A percentile compares a stretch with the other conserved stretches of the same genome.
phyloP scores from a whole-genome alignment of 805 yeast species.

The Komagataella phaffii region DNA sequence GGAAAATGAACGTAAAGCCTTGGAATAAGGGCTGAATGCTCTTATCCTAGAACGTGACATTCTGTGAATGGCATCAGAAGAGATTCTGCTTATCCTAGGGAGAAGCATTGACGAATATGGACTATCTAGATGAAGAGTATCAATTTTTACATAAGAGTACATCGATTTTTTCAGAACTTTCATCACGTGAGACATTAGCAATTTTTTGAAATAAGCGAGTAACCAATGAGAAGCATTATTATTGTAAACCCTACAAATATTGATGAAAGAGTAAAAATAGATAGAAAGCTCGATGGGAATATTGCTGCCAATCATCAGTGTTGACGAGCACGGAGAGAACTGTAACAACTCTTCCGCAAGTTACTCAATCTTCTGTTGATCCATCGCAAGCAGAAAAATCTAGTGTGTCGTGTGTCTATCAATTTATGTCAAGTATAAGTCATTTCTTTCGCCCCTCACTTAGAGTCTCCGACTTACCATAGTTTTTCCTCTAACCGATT shows the following conservation, averaged over 20 bases:
- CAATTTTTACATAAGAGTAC: background rate
- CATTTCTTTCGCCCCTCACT: background rate
- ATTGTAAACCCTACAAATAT: background rate
- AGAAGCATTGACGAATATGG: background rate
- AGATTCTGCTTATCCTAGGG: background rate
- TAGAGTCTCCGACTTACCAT: too few species aligned
- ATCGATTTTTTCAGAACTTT: too few species aligned
- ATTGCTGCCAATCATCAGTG: too few species aligned
- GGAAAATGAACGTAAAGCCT: background rate
- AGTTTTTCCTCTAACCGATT: background rate
- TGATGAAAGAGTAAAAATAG: too few species aligned
- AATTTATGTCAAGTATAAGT: too few species aligned
- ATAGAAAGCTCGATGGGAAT: too few species aligned
- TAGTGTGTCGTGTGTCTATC: too few species aligned
- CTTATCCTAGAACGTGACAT: background rate
- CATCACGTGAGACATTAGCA: background rate
- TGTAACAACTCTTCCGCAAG: too few species aligned
- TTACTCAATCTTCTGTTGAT: too few species aligned
- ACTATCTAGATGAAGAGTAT: background rate
- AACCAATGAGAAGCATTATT: background rate
- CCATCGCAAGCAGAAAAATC: too few species aligned
- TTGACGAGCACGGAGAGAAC: too few species aligned
- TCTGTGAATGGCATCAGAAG: background rate
- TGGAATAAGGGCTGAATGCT: background rate
- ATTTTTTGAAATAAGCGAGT: background rate